Base-by-base conservation (phyloP, 2,329 filamentous ascomycete species). In the Ophiosphaerella herpotricha region DNA sequence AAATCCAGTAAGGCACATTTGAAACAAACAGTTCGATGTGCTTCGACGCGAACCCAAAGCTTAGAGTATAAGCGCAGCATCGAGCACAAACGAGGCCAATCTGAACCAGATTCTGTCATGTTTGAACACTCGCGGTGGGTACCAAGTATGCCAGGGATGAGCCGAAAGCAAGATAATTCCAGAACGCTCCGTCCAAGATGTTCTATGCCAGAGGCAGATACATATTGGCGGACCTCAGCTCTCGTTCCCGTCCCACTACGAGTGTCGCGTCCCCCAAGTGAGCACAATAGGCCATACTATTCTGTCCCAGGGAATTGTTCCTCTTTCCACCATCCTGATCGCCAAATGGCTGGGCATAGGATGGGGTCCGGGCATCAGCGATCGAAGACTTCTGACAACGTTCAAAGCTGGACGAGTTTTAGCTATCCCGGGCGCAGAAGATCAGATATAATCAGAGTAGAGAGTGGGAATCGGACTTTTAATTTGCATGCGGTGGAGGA, bases 221-320 rank as follows among this genome's bases (percentile, higher is more conserved):
- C 48, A 2, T 34, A 42, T 12, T 54, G 50, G 46, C 23, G 37
- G 11, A 31, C 40, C 23, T 44, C 48, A 1, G 37, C 39, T 11
- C 35, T 52, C 34, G 48, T 41, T 23, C 52, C 48, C 11, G 39
- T 35, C 5, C 46, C 49, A 1, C 40, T 50, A 1, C 33, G 46
- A 16, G 40, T 46, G 4, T 40, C 44, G 7, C 31, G 44, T 7
- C 44, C 44, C 8, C 18, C 36, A 24, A 39, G 43, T 21, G 40
- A 26, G 13, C 31, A 43, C 11, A 13, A 35, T 14, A 4, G 40
- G 2, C 31, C 32, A n/a, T 43, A 43, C 18, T 35, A 12, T 5
- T 26, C 31, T 2, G 40, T 14, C 8, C 14, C 40, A 7, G 34
- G 13, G 7, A 24, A 14, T 4, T 18, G 36, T 34, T 18, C 4